Percentiles rank a stretch among this genome's conserved stretches.
Evolutionary conservation across 2,329 filamentous ascomycete genomes (phyloP).

Genomic region (Cadophora luteo-olivacea): DNA sequence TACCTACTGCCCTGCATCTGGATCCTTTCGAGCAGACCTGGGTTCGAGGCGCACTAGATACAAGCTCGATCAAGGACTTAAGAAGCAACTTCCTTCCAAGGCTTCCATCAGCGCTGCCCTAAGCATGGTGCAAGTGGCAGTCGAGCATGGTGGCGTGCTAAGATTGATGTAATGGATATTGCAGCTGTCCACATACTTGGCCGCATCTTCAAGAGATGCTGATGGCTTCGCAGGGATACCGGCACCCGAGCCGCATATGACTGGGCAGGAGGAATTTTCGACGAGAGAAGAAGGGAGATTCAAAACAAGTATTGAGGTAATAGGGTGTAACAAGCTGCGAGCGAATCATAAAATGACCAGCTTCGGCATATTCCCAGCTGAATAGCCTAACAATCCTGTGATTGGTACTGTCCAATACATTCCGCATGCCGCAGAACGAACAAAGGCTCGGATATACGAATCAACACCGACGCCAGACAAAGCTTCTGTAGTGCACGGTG

Average conservation of each 20-base stretch:
- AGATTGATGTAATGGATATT: neutral
- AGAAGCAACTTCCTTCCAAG: neutral
- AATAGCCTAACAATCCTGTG: neutral
- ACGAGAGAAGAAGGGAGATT: neutral
- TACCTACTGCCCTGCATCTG: neutral
- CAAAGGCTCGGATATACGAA: neutral
- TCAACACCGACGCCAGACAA: neutral
- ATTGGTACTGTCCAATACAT: neutral
- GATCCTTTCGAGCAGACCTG: neutral
- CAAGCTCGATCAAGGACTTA: neutral
- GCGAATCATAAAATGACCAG: neutral
- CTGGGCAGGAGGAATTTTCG: neutral
- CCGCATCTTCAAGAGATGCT: neutral
- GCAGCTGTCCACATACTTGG: neutral
- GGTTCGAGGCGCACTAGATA: neutral
- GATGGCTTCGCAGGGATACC: neutral
- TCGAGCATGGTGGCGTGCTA: conserved; percentile 13
- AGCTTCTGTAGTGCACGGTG: neutral
- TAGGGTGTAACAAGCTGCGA: neutral
- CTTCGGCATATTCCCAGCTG: neutral
- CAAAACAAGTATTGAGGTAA: neutral
- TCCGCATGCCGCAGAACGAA: neutral
- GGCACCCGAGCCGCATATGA: neutral
- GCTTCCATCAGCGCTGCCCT: conserved; percentile 16
- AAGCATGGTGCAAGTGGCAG: conserved; percentile 13